Base-by-base conservation (phyloP, 1,284 basidiomycete species). In the Earliella scabrosa region DNA sequence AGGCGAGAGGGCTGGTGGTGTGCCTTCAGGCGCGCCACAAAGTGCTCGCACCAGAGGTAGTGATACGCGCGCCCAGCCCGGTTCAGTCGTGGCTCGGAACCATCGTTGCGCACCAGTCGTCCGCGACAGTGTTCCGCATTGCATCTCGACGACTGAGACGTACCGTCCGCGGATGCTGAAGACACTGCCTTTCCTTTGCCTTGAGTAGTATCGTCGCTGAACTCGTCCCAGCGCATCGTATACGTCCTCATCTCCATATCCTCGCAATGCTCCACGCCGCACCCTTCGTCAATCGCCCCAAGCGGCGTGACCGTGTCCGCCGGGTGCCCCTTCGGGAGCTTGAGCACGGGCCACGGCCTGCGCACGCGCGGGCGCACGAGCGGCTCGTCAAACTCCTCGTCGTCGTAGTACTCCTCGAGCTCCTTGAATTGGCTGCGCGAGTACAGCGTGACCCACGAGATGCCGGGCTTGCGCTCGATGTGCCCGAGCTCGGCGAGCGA, bases 381-480 rank as follows among this genome's bases (percentile, higher is more conserved):
- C 10, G 60, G 67, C 44, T 55, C 43, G 27, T 60, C 63, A 52
- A 60, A 68, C 40, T 59, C 56, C 23, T 50, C 29, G 50, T 64
- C 58, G 47, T 54, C 58, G 60, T 66, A 68, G 56, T 61, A 56
- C 56, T 73, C 72, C 26, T 66, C 68, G 50, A 64, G 65, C 52
- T 71, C 71, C 34, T 67, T 58, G 51, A 75, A 59, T 71, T 73
- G 73, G 63, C 70, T 73, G 35, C 71, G 67, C 23, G 72, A 70
- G 68, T 70, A 75, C 44, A 68, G 52, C 23, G 69, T 70, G 23
- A 67, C 43, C 23, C 65, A 51, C 39, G 63, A 60, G 5, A 68
- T 59, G 10, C 56, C 58, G 1, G 70, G 70, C 31, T 63, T 50
- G 51, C 71, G 68, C 34, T 64, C 44, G 52, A 73, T 67, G 63